phyloP scores from a whole-genome alignment of 2,329 filamentous ascomycete genomes.

The Lecanicillium sp. region DNA sequence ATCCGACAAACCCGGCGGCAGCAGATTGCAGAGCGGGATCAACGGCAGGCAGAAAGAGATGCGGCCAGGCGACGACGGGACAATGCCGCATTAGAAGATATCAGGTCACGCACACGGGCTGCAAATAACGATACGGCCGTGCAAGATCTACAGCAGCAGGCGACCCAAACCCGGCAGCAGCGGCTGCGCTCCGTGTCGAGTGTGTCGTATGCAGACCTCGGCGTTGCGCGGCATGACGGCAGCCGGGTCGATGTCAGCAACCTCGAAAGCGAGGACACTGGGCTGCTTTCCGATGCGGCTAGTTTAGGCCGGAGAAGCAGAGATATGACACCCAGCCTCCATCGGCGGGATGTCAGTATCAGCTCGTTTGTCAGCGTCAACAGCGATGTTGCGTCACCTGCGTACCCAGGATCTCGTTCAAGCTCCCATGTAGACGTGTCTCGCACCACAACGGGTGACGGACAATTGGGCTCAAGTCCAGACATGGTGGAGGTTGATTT shows the following conservation, averaged over 20 bases:
- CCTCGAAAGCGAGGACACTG: slow-evolving; percentile 62
- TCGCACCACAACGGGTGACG: neutral
- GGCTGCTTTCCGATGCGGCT: slow-evolving; percentile 63
- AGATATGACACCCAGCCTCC: slow-evolving; percentile 17
- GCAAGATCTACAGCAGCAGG: slow-evolving; percentile 48
- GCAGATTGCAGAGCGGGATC: slow-evolving; percentile 70
- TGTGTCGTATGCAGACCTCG: slow-evolving; percentile 69
- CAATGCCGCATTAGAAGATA: slow-evolving; percentile 54
- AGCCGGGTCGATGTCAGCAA: slow-evolving; percentile 67
- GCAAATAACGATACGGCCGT: slow-evolving; percentile 39
- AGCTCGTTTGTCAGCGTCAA: slow-evolving; percentile 49
- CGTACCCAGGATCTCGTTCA: slow-evolving; percentile 8
- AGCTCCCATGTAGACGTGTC: neutral
- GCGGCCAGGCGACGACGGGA: slow-evolving; percentile 70
- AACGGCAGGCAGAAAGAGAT: slow-evolving; percentile 57
- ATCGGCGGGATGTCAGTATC: slow-evolving; percentile 39
- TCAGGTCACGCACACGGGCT: slow-evolving; percentile 49
- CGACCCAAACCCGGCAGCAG: slow-evolving; percentile 47
- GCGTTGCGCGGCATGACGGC: slow-evolving; percentile 69
- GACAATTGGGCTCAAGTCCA: slow-evolving; percentile 41
- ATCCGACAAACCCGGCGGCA: slow-evolving; percentile 71
- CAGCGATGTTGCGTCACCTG: slow-evolving; percentile 34
- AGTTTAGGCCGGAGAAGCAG: slow-evolving; percentile 40
- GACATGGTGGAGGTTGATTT: slow-evolving; percentile 45
- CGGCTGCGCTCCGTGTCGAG: slow-evolving; percentile 63